Evolutionary conservation across 108 stramenopile species (phyloP).

Genomic region (Pseudonitzschia pungens): DNA sequence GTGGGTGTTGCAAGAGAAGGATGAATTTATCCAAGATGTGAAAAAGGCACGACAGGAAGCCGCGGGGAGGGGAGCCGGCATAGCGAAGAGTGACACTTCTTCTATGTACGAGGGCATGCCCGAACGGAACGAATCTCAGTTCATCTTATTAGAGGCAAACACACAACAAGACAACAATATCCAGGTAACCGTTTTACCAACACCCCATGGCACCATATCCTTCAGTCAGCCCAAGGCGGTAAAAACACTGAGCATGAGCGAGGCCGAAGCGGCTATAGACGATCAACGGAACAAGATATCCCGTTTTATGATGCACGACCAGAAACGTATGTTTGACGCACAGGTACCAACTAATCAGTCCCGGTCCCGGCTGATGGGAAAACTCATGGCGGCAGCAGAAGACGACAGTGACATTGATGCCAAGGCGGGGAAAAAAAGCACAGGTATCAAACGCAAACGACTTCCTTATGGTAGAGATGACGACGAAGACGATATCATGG

Average conservation of each 20-base stretch:
- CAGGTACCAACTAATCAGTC: conserved; percentile 31
- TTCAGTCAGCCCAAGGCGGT: conserved; percentile 76
- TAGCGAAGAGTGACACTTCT: not conserved
- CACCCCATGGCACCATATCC: conserved; percentile 57
- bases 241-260: conserved; percentile 62
- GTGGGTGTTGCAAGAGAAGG: conserved; percentile 80
- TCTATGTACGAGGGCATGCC: conserved; percentile 74
- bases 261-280: conserved; percentile 79
- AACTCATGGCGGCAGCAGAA: conserved; percentile 25
- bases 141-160: conserved; percentile 48
- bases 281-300: conserved; percentile 57
- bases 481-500: conserved; percentile 82
- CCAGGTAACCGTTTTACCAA: conserved; percentile 49
- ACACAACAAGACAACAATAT: conserved; percentile 27
- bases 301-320: conserved; percentile 77
- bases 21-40: conserved; percentile 74
- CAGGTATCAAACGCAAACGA: conserved; percentile 4
- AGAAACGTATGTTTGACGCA: conserved; percentile 29
- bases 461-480: conserved; percentile 25
- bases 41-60: conserved; percentile 48
- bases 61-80: not conserved
- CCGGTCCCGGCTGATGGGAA: conserved; percentile 58
- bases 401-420: not conserved
- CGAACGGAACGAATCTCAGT: conserved; percentile 76
- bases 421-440: conserved; percentile 12